These are phyloP conservation scores for Leishmania amazonensis DNA, from an alignment of 208 protist genomes.

Conservation along the genomic window DNA sequence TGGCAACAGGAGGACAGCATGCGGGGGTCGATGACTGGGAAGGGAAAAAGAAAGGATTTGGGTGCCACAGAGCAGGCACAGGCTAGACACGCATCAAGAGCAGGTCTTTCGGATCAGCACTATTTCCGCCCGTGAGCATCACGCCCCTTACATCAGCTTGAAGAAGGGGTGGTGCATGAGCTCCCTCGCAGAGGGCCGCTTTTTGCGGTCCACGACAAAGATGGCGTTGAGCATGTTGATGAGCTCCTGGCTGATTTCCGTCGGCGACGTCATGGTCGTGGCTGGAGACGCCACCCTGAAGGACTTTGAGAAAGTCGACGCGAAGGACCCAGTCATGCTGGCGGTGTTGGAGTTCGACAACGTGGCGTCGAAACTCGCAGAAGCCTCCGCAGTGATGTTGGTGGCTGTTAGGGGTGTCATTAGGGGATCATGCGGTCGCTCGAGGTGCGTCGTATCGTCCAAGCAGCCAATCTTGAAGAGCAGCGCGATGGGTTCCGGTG, in stretches of 20 bases:
- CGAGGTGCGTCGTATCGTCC: constrained; percentile 32
- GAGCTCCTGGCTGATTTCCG: constrained; percentile 23
- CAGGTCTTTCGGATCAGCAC: too few species aligned
- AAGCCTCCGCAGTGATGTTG: neutral
- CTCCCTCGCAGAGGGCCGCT: constrained; percentile 47
- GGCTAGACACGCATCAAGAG: too few species aligned
- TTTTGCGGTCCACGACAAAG: constrained; percentile 49
- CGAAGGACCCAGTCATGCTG: neutral
- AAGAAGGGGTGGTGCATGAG: constrained; percentile 69
- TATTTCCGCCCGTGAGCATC: neutral
- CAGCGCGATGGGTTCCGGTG: constrained; percentile 43
- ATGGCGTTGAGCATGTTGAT: constrained; percentile 43
- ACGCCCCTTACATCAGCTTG: neutral
- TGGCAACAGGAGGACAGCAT: neutral
- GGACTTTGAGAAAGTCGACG: neutral
- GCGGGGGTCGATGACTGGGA: too few species aligned
- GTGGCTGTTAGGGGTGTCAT: constrained; percentile 13
- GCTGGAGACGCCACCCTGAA: neutral
- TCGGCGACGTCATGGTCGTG: neutral
- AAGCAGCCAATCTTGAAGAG: constrained; percentile 65
- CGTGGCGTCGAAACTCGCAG: neutral
- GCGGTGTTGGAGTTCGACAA: neutral
- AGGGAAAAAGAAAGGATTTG: too few species aligned
- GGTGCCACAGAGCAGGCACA: too few species aligned
- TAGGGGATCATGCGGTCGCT: constrained; percentile 39